Evolutionary conservation across 495 filamentous ascomycete species (phyloP).

Genomic region (Penicillium canariense): DNA sequence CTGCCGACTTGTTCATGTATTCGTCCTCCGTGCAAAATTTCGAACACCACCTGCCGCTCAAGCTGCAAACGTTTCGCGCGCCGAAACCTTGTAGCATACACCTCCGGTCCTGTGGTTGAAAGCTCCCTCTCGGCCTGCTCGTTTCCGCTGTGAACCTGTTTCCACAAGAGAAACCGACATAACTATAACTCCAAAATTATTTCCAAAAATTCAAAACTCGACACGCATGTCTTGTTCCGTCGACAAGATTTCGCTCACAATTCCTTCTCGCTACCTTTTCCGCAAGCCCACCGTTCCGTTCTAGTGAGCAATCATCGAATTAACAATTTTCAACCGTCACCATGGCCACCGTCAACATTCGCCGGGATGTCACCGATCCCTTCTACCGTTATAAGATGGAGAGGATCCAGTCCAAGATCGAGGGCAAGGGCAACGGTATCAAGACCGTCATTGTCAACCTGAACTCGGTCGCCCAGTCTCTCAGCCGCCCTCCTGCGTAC

Average conservation of each 20-base stretch:
- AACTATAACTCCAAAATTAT: conserved; percentile 36
- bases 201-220: conserved; percentile 48
- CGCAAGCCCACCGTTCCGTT: conserved; percentile 22
- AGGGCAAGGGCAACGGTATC: conserved; percentile 97
- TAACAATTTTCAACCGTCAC: conserved; percentile 46
- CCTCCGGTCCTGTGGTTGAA: conserved; percentile 84
- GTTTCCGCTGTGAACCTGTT: conserved; percentile 24
- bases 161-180: conserved; percentile 12
- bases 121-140: conserved; percentile 23
- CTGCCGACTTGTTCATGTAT: conserved; percentile 72
- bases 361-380: conserved; percentile 94
- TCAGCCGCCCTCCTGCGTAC: conserved; percentile 88
- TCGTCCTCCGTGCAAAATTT: conserved; percentile 71
- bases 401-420: conserved; percentile 94
- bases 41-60: conserved; percentile 81
- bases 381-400: conserved; percentile 99
- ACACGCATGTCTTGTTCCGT: conserved; percentile 55
- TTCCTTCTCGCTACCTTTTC: conserved; percentile 38
- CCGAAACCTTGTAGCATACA: conserved; percentile 84
- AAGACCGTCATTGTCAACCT: conserved; percentile 97
- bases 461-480: conserved; percentile 87
- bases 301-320: conserved; percentile 18
- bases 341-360: conserved; percentile 95
- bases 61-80: conserved; percentile 92
- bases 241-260: conserved; percentile 42